A percentile compares a stretch with the other conserved stretches of the same genome.
Conservation (phyloP, 345 rosid genomes). For the Camelina hispida region DNA sequence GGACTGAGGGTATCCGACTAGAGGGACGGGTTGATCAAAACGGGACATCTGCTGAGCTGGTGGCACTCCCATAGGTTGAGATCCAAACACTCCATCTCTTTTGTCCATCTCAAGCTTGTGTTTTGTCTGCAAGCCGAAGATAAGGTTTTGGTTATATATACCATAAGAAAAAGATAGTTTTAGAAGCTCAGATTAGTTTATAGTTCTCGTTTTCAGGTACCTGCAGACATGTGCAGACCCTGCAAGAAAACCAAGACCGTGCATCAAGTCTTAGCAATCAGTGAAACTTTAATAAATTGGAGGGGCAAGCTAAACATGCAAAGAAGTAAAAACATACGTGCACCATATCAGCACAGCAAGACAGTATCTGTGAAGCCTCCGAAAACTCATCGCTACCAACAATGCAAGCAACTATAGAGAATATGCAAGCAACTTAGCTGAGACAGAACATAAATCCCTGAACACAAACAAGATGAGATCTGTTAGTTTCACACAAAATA, state of each 20-base stretch:
- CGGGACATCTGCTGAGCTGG: conserved; percentile 75
- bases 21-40: conserved; percentile 56
- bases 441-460: conserved; percentile 99
- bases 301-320: not conserved
- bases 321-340: conserved; percentile 62
- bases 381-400: conserved; percentile 87
- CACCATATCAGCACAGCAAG: conserved; percentile 85
- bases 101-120: conserved; percentile 86
- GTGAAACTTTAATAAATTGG: not conserved
- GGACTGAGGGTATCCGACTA: conserved; percentile 50
- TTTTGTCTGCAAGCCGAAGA: conserved; percentile 57
- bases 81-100: conserved; percentile 65
- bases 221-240: conserved; percentile 99
- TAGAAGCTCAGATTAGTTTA: conserved; percentile 4
- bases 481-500: conserved; percentile 1
- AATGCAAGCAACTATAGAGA: conserved; percentile 88
- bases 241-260: conserved; percentile 44
- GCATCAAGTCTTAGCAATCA: not conserved
- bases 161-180: conserved; percentile 29
- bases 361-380: conserved; percentile 85
- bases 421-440: conserved; percentile 93
- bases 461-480: not conserved
- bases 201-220: conserved; percentile 43
- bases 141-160: conserved; percentile 29
- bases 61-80: conserved; percentile 64